Conservation (phyloP, 257 asterid species). For the Perilla frutescens region DNA sequence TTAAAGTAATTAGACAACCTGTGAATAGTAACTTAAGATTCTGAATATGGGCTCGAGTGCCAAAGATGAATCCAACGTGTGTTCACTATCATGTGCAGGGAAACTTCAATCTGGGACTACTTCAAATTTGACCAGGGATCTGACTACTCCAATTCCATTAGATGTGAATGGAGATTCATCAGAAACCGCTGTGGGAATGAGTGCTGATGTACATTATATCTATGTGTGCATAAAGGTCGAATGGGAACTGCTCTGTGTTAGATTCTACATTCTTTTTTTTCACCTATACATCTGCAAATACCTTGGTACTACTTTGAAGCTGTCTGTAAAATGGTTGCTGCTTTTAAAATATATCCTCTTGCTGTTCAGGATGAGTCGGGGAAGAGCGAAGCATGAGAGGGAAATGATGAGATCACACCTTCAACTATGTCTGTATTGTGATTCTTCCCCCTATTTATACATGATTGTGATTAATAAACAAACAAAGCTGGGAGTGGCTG, state of each 20-base stretch:
- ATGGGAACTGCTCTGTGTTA: not conserved
- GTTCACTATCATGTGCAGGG: constrained; percentile 43
- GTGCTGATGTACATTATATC: constrained; percentile 65
- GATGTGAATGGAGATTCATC: constrained; percentile 48
- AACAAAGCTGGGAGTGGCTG: not conserved
- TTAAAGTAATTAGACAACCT: not conserved
- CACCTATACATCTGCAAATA: not conserved
- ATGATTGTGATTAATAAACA: constrained; percentile 24
- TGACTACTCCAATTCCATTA: constrained; percentile 59
- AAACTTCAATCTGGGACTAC: constrained; percentile 53
- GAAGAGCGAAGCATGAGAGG: constrained; percentile 39
- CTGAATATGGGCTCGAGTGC: not conserved
- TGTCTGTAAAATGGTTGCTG: constrained; percentile 1
- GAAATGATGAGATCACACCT: constrained; percentile 11
- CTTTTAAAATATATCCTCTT: not conserved
- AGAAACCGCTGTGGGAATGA: constrained; percentile 50
- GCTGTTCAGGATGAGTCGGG: constrained; percentile 45
- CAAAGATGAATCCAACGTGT: not conserved
- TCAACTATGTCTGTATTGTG: constrained; percentile 22
- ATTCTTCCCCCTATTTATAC: constrained; percentile 1
- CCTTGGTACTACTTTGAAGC: not conserved
- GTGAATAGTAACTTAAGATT: not conserved
- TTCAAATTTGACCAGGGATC: constrained; percentile 45
- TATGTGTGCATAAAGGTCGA: constrained; percentile 77
- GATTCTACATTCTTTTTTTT: constrained; percentile 6